Base-by-base conservation (phyloP, 2,329 filamentous ascomycete genomes). In the Claviceps citrina region DNA sequence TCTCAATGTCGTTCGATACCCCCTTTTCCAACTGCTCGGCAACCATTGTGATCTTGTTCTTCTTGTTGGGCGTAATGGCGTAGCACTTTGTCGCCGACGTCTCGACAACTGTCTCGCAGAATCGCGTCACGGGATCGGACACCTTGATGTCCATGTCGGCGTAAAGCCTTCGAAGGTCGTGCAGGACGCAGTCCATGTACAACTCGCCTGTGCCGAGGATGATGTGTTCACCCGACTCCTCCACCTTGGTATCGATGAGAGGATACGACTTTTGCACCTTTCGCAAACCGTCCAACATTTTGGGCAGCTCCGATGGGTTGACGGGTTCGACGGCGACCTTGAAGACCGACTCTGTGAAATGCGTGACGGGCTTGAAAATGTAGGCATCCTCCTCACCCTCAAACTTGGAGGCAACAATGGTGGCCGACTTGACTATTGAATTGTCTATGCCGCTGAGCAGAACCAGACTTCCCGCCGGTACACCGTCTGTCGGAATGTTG, bases 81-180 rank as follows among this genome's bases (percentile, higher is more conserved):
- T 95, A 98, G 64, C 91, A 98, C 63, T 95, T 95, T 44, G 93
- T 95, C 16, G 87, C 87, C 15, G 86, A 95, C 49, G 91, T 93
- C 59, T 98, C 91, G 28, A 94, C 86, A 20, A 95, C 89, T 0
- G 91, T 98, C 64, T 98, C 91, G 62, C 86, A 95, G 68, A 98
- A 98, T 36, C 91, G 74, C 13, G 91, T 96, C 32, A 98, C 89
- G 1, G 91, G 91, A 56, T 98, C 91, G 0, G 91, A 98, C 36
- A 98, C 85, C 63, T 96, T 96, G 63, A 98, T 83, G 58, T 98
- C 91, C 91, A 98, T 98, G 53, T 96, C 89, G 12, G 91, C 87
- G 56, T 95, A 98, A n/a, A 96, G 63, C 31, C 79, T 76, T 40
- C 91, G 81, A 35, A 98, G 70, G 56, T 98, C 91, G 59, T 98